These are phyloP conservation scores for Musa schizocarpa DNA, from an alignment of 176 grass and related monocot genomes.

Conservation along the genomic window DNA sequence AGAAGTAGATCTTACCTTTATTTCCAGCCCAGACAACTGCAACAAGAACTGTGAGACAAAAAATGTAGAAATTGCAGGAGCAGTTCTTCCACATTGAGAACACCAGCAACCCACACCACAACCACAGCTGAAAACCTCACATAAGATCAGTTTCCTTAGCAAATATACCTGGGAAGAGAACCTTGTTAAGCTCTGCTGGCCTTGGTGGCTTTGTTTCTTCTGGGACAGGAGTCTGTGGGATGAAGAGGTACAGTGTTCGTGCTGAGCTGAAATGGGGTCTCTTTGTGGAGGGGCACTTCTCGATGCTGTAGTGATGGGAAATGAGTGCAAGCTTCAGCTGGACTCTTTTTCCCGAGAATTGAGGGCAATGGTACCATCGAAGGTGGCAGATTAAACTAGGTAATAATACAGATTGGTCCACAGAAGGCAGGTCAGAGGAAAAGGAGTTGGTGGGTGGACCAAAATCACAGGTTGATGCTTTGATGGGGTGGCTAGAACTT, in stretches of 20 bases:
- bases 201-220: neutral
- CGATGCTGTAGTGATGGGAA: neutral
- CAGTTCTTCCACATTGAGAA: conserved; percentile 8
- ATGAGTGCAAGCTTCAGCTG: neutral
- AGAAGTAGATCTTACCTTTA: neutral
- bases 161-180: neutral
- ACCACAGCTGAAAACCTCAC: neutral
- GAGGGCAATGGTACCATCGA: conserved; percentile 7
- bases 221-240: neutral
- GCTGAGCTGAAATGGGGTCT: neutral
- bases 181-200: neutral
- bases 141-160: neutral
- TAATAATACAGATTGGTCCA: neutral
- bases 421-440: neutral
- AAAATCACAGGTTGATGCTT: neutral
- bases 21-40: neutral
- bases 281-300: neutral
- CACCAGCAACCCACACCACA: neutral
- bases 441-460: neutral
- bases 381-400: neutral
- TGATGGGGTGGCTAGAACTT: neutral
- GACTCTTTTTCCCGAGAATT: conserved; percentile 10
- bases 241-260: neutral
- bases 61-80: neutral
- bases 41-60: conserved; percentile 1